Evolutionary conservation across 2,329 filamentous ascomycete genomes (phyloP).

Genomic region (Akanthomyces lecanii): DNA sequence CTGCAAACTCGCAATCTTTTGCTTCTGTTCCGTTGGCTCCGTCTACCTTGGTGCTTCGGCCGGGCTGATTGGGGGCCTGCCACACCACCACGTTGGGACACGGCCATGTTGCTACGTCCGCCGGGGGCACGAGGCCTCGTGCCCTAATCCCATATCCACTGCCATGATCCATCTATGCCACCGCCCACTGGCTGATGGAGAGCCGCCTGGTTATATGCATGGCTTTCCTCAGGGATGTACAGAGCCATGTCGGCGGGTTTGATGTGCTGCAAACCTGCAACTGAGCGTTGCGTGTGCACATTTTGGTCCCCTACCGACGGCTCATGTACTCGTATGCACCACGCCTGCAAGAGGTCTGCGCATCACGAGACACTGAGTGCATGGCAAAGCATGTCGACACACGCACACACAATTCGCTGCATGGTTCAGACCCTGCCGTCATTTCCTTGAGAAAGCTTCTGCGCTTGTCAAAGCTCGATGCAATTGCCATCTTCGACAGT

Average conservation of each 20-base stretch:
- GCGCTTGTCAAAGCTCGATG: background rate
- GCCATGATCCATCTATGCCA: conserved; percentile 15
- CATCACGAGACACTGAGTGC: conserved; percentile 16
- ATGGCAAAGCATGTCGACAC: conserved; percentile 9
- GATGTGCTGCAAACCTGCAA: background rate
- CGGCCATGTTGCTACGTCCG: background rate
- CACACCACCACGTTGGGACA: conserved; percentile 11
- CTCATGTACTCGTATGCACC: conserved; percentile 6
- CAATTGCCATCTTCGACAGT: background rate
- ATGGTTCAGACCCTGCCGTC: background rate
- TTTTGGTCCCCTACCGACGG: background rate
- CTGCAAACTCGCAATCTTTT: background rate
- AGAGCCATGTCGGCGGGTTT: conserved; percentile 7
- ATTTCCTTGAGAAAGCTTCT: background rate
- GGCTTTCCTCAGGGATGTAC: conserved; percentile 3
- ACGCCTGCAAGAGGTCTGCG: conserved; percentile 11
- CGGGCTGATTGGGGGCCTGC: conserved; percentile 1
- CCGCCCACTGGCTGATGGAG: conserved; percentile 12
- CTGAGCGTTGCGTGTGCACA: background rate
- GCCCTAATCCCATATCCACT: conserved; percentile 30
- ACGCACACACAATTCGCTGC: background rate
- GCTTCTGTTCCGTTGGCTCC: background rate
- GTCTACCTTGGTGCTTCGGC: background rate
- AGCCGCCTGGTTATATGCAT: background rate
- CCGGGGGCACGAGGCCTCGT: conserved; percentile 23